phyloP scores from a whole-genome alignment of 306 rosid species.

The Medicago ruthenica region DNA sequence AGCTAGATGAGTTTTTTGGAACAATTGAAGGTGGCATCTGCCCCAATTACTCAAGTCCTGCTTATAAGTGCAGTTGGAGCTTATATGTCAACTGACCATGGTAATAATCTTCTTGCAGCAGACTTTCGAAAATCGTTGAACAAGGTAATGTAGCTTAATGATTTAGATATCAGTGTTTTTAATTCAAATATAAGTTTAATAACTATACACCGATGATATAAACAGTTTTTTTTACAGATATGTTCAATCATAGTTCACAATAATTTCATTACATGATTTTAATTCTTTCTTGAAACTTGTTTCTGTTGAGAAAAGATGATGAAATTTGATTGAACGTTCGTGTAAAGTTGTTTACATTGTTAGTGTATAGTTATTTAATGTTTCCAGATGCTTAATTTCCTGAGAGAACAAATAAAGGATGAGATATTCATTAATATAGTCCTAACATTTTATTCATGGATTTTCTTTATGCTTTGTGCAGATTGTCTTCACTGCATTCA shows the following conservation, averaged over 20 bases:
- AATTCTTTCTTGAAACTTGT: background rate
- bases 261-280: background rate
- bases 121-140: constrained; percentile 65
- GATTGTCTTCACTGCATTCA: constrained; percentile 75
- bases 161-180: background rate
- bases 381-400: background rate
- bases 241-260: background rate
- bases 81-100: constrained; percentile 59
- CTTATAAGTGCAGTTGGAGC: constrained; percentile 73
- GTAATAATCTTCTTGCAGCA: constrained; percentile 59
- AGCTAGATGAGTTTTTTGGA: constrained; percentile 62
- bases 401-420: background rate
- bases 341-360: background rate
- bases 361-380: background rate
- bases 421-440: background rate
- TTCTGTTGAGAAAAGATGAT: background rate
- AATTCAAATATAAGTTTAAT: background rate
- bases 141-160: constrained; percentile 52
- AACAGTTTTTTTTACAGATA: too few species aligned
- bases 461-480: constrained; percentile 45
- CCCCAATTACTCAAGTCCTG: constrained; percentile 72
- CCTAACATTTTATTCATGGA: background rate
- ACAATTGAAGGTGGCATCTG: constrained; percentile 65
- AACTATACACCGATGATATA: background rate
- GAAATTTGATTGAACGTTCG: background rate